These are phyloP conservation scores for Hanseniaspora clermontiae DNA, from an alignment of 805 yeast species.

Conservation along the genomic window DNA sequence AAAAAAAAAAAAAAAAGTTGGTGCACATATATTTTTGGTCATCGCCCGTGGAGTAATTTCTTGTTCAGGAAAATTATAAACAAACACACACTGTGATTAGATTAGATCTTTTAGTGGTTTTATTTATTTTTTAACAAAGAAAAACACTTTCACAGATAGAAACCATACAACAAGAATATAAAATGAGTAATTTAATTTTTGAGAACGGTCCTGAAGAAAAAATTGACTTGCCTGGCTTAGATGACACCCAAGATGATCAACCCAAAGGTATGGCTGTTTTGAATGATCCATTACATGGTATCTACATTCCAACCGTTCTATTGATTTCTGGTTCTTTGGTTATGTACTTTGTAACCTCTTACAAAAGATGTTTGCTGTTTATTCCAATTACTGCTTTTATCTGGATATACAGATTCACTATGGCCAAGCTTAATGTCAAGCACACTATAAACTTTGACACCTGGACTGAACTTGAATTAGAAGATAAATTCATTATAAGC, in stretches of 20 bases:
- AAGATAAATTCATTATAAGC: conserved; percentile 61
- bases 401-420: conserved; percentile 31
- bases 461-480: conserved; percentile 56
- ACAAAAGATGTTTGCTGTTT: conserved; percentile 25
- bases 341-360: conserved; percentile 32
- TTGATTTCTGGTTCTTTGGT: conserved; percentile 48
- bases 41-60: background rate
- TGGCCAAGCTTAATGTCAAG: conserved; percentile 29
- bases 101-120: background rate
- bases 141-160: background rate
- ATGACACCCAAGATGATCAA: conserved; percentile 34
- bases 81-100: background rate
- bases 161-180: too few relatives aligned
- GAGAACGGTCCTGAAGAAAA: conserved; percentile 13
- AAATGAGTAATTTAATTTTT: conserved; percentile 12
- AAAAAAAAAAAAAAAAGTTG: background rate
- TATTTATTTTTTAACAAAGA: background rate
- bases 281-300: conserved; percentile 63
- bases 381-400: conserved; percentile 25
- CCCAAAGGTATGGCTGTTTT: conserved; percentile 26
- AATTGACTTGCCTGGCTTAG: conserved; percentile 1
- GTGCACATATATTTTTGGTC: background rate
- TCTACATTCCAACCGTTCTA: conserved; percentile 55
- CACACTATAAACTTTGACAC: conserved; percentile 37
- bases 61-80: background rate